Percentiles rank a stretch among this genome's conserved stretches.
Conservation (phyloP, 2,329 filamentous ascomycete species). For the Truncatella angustata region DNA sequence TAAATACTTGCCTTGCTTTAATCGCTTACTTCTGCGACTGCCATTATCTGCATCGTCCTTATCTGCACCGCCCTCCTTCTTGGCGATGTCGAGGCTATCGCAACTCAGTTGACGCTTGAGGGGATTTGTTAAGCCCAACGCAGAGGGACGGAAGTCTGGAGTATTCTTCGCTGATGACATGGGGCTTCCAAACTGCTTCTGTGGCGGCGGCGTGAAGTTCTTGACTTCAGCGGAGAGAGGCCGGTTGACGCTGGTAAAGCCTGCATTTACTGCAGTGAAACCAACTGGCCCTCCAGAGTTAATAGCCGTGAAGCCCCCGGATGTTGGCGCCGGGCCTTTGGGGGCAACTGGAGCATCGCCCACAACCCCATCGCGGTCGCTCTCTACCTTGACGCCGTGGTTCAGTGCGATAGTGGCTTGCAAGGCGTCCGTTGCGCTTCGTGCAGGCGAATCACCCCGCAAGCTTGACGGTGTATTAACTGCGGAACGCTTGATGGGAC, state of each 20-base stretch:
- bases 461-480: slow-evolving; percentile 58
- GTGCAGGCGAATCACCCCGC: slow-evolving; percentile 65
- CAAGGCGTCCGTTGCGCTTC: slow-evolving; percentile 51
- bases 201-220: slow-evolving; percentile 59
- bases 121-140: slow-evolving; percentile 52
- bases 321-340: slow-evolving; percentile 30
- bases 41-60: slow-evolving; percentile 62
- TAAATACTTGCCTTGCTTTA: slow-evolving; percentile 72
- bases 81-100: slow-evolving; percentile 48
- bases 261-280: slow-evolving; percentile 72
- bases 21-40: slow-evolving; percentile 84
- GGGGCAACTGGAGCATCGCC: slow-evolving; percentile 36
- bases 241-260: slow-evolving; percentile 68
- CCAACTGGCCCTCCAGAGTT: slow-evolving; percentile 59
- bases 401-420: slow-evolving; percentile 43
- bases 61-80: slow-evolving; percentile 46
- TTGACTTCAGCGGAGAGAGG: slow-evolving; percentile 45
- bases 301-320: slow-evolving; percentile 60
- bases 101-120: slow-evolving; percentile 77
- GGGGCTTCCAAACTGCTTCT: slow-evolving; percentile 61
- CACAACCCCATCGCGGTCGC: slow-evolving; percentile 48
- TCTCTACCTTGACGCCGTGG: slow-evolving; percentile 42
- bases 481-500: slow-evolving; percentile 66
- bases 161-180: slow-evolving; percentile 62
- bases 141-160: slow-evolving; percentile 60